These are phyloP conservation scores for Leucocoprinus leucothites DNA, from an alignment of 768 basidiomycete genomes.

Conservation along the genomic window DNA sequence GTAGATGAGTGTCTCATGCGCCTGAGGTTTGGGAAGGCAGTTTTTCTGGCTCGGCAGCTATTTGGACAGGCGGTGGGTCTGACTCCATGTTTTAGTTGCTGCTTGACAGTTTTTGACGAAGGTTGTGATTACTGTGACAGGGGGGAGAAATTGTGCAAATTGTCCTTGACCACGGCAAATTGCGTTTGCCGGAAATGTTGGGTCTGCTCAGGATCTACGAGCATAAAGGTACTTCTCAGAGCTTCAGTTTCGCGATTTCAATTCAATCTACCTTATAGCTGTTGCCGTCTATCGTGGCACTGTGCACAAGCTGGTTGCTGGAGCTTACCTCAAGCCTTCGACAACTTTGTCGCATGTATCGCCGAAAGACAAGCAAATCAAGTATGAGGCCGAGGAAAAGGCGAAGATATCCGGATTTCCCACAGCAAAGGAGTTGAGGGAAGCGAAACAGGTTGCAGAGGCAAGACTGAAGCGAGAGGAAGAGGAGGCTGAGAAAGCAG, in stretches of 20 bases:
- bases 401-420: conserved; percentile 72
- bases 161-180: conserved; percentile 83
- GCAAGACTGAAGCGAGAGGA: conserved; percentile 66
- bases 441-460: conserved; percentile 65
- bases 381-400: conserved; percentile 79
- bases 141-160: conserved; percentile 73
- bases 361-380: conserved; percentile 75
- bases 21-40: conserved; percentile 79
- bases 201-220: conserved; percentile 48
- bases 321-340: conserved; percentile 75
- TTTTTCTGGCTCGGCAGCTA: conserved; percentile 67
- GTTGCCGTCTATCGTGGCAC: conserved; percentile 52
- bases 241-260: not conserved
- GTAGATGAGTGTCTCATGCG: conserved; percentile 79
- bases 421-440: conserved; percentile 73
- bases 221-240: conserved; percentile 46
- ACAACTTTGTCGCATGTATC: conserved; percentile 76
- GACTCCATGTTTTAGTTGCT: not conserved
- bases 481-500: conserved; percentile 69
- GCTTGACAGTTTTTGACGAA: not conserved
- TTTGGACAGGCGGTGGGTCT: conserved; percentile 70
- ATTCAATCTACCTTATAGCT: conserved; percentile 13
- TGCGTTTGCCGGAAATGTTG: conserved; percentile 71
- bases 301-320: conserved; percentile 68
- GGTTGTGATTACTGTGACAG: conserved; percentile 31